Base-by-base conservation (phyloP, 148 eudicot genomes). In the Tetragonia tetragonoides region DNA sequence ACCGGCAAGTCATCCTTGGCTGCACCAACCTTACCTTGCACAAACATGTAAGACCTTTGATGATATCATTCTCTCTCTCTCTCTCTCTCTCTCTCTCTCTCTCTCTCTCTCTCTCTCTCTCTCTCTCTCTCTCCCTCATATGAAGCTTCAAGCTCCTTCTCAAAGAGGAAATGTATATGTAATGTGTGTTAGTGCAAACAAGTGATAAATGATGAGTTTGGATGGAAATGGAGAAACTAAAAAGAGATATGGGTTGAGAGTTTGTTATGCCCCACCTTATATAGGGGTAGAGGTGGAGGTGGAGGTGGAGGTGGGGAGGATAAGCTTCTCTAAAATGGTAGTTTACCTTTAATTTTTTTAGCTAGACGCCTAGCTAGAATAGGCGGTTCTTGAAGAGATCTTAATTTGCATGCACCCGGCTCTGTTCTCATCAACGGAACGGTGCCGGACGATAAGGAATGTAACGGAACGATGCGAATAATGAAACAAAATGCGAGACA, bases 1-100 rank as follows among this genome's bases (percentile, higher is more conserved):
- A 56, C 57, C 74, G 74, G 74, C 74, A 70, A 70, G 74, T 70
- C 74, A 70, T 70, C 74, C 60, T 70, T 47, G 74, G 74, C 74
- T 70, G 59, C 74, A 70, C 59, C n/a, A 24, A 70, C 41, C 6
- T 18, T 49, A 70, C 74, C 74, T 70, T 70, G 74, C 59, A 70
- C 28, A 47, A 70, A 49, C 74, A 70, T 70, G 74, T 17, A 47
- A 70, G 74, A 70, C 59, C 28, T 70, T 49, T 49, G 57, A 70
- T 70, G 60, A 47, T 15, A 70, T 23, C 12, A 5, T 49, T 46
- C 49, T 1, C 47, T 44, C 4, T 8, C 8, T 8, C 8, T 44
- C 47, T 44, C 47, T 44, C 47, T 44, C 47, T 44, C 47, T 44
- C 47, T 46, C 6, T 1, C 6, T 0, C 49, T 46, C 6, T 46